phyloP scores from a whole-genome alignment of 139 green algal genomes.

The Microglena sp. region DNA sequence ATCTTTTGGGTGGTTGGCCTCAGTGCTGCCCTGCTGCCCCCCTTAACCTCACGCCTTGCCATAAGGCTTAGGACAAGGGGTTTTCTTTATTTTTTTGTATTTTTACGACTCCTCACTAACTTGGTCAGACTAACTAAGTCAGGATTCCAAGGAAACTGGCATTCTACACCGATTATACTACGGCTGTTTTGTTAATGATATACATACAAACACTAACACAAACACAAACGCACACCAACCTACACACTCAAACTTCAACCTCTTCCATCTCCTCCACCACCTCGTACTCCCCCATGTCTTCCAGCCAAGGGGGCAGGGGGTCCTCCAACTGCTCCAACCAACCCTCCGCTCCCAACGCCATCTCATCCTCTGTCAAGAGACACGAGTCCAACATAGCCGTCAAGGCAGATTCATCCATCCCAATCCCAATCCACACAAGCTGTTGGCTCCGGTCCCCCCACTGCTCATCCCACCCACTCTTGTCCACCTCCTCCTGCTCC shows the following conservation, averaged over 20 bases:
- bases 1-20: too few species aligned
- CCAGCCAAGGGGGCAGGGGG: conserved; percentile 27
- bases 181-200: too few species aligned
- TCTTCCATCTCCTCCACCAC: neutral
- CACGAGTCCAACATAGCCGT: conserved; percentile 51
- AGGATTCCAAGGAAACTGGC: too few species aligned
- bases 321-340: conserved; percentile 31
- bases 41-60: too few species aligned
- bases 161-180: too few species aligned
- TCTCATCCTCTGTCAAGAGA: conserved; percentile 46
- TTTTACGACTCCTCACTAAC: too few species aligned
- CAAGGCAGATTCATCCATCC: conserved; percentile 46
- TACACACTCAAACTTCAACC: neutral
- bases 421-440: conserved; percentile 70
- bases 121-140: too few species aligned
- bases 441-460: conserved; percentile 61
- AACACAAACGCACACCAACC: too few species aligned
- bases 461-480: conserved; percentile 20
- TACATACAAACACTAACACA: too few species aligned
- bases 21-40: too few species aligned
- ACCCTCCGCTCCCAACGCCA: conserved; percentile 35
- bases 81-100: too few species aligned
- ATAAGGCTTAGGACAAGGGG: too few species aligned
- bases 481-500: neutral
- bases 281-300: neutral